Base-by-base conservation (phyloP, 1,284 basidiomycete genomes). In the Microbotryum lychnidis-dioicae region DNA sequence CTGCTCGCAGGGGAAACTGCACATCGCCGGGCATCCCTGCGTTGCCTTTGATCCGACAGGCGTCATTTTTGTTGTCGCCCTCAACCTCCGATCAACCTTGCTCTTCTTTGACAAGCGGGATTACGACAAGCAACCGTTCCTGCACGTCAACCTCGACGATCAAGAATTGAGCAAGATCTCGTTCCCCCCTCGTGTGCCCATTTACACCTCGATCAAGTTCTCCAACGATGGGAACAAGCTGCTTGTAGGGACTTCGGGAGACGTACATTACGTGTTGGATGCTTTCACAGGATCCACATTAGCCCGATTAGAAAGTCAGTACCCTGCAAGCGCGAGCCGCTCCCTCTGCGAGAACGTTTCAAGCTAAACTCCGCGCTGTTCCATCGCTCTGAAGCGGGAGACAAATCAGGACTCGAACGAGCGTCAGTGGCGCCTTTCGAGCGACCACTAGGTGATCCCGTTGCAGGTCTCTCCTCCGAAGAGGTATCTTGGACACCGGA, bases 401-500 rank as follows among this genome's bases (percentile, higher is more conserved):
- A 42, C 37, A 42, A 42, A 42, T 42, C 37, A 42, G 61, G 63
- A 20, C 47, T 66, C 14, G 59, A 64, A 42, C 60, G 70, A 67
- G 55, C 66, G 44, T 14, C 79, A 77, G 49, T 76, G 79, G 1
- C 81, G 80, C 33, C 79, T 79, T 27, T 61, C 53, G 60, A 56
- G 10, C 67, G 61, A 45, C 82, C 77, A 55, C 84, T 89, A 56
- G 37, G 37, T 42, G 83, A 86, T 69, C 87, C 89, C 4, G 76
- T 80, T 14, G 84, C 84, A 66, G 89, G 88, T 0, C 83, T 81
- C 62, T 91, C 89, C 66, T 89, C 91, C 12, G 90, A 94, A 74
- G 93, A 96, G 76, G 85, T 92, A 2, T 82, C 81, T 20, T 97
- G 90, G 89, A 91, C 89, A 3, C 88, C 90, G 0, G 92, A 97